Evolutionary conservation across 2,329 filamentous ascomycete genomes (phyloP).

Genomic region (Penicillium fuscoglaucum): DNA sequence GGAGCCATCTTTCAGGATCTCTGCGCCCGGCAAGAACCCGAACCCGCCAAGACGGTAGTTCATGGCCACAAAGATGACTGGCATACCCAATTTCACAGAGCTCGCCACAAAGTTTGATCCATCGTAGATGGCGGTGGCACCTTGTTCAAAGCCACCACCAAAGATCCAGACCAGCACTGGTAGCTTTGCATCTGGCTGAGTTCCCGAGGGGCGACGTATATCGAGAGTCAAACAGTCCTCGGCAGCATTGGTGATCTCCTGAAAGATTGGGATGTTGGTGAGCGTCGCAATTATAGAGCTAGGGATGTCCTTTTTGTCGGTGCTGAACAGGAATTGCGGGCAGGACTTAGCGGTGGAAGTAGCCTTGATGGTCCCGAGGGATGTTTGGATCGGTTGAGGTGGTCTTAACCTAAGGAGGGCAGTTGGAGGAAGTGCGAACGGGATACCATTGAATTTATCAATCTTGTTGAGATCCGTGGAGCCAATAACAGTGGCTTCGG

Average conservation of each 20-base stretch:
- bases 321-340: conserved; percentile 68
- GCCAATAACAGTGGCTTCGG: conserved; percentile 53
- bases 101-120: conserved; percentile 34
- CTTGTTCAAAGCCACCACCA: conserved; percentile 56
- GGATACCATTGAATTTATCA: conserved; percentile 73
- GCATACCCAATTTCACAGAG: conserved; percentile 55
- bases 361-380: conserved; percentile 63
- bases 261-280: conserved; percentile 59
- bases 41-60: conserved; percentile 77
- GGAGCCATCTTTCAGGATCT: conserved; percentile 66
- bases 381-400: conserved; percentile 59
- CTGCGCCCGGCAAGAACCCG: conserved; percentile 69
- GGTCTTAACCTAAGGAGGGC: conserved; percentile 68
- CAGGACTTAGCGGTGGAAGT: conserved; percentile 62
- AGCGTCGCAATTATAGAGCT: conserved; percentile 52
- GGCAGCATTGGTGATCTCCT: conserved; percentile 53
- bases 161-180: conserved; percentile 72
- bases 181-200: conserved; percentile 55
- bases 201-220: conserved; percentile 60
- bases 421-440: conserved; percentile 69
- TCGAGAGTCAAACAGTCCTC: conserved; percentile 67
- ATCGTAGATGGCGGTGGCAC: conserved; percentile 50
- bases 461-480: conserved; percentile 45
- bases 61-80: conserved; percentile 72
- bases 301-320: conserved; percentile 45